Percentiles rank a stretch among this genome's conserved stretches.
Conservation (phyloP, 768 basidiomycete genomes). For the Termitomyces sp. region DNA sequence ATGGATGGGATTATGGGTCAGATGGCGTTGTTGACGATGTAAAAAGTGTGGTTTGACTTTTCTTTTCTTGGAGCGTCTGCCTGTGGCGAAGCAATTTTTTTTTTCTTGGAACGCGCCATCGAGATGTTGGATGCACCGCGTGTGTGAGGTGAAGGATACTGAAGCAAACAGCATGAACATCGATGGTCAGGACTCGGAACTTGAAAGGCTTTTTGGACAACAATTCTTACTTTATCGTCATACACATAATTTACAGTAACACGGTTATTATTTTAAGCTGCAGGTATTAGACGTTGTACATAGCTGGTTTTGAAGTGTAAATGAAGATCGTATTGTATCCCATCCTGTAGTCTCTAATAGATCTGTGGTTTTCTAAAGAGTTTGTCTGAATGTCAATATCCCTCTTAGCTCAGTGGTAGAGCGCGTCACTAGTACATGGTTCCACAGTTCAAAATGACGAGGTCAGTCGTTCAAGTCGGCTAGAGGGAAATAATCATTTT, state of each 20-base stretch:
- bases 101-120: background rate
- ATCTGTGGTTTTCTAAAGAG: background rate
- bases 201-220: background rate
- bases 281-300: background rate
- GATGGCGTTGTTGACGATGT: slow-evolving; percentile 20
- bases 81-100: background rate
- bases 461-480: background rate
- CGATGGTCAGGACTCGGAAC: background rate
- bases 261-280: background rate
- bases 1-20: slow-evolving; percentile 30
- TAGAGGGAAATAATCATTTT: too few species aligned
- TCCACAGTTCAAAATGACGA: background rate
- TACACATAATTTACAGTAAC: background rate
- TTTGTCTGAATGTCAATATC: too few species aligned
- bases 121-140: background rate
- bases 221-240: background rate
- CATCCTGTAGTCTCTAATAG: too few species aligned
- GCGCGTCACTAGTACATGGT: slow-evolving; percentile 27
- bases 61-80: background rate
- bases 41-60: background rate
- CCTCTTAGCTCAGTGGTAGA: slow-evolving; percentile 35
- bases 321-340: background rate
- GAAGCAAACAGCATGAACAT: background rate
- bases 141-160: background rate
- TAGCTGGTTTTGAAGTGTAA: too few species aligned